Base-by-base conservation (phyloP, 108 stramenopile species). In the Fragilariopsis cylindrus region DNA sequence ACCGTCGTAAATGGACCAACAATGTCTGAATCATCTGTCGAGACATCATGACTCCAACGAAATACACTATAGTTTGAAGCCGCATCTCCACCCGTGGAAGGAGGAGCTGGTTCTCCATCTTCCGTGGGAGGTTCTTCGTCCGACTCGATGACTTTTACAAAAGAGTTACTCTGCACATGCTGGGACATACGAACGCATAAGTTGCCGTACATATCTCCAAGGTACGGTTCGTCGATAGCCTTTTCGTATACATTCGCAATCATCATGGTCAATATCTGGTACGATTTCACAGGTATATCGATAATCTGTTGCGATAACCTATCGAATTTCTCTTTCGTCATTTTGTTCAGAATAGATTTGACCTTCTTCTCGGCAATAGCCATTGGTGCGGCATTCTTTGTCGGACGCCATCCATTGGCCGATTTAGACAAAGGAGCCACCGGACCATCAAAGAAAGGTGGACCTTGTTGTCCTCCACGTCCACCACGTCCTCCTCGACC, bases 171-270 rank as follows among this genome's bases (percentile, higher is more conserved):
- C 52, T 86, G 84, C 7, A 80, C 81, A 9, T 78, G 57, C 57
- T 92, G 80, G 48, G 85, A 83, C 19, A 95, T 63, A 57, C 66
- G 82, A 15, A 82, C 78, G 77, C 97, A 98, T 11, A 98, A 77
- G n/a, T 92, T 88, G 42, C 94, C 94, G 78, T 96, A 98, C 86
- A 98, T 92, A 47, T 94, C 93, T 6, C 90, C 90, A 78, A 98
- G 96, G 53, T 85, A 49, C 5, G 96, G 88, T 79, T 98, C 95
- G 71, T 82, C 70, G 63, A 98, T 93, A 5, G 97, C 97, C 87
- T 96, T 96, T 55, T 98, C 97, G 80, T 94, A 98, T 3, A 68
- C 67, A 41, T 72, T 72, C 21, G 83, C 81, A 73, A 96, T 90
- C 79, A 91, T 85, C 85, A 90, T 85, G 56, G 86, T 86, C 78